phyloP scores from a whole-genome alignment of 177 flowering plant species.

The Telopea speciosissima region DNA sequence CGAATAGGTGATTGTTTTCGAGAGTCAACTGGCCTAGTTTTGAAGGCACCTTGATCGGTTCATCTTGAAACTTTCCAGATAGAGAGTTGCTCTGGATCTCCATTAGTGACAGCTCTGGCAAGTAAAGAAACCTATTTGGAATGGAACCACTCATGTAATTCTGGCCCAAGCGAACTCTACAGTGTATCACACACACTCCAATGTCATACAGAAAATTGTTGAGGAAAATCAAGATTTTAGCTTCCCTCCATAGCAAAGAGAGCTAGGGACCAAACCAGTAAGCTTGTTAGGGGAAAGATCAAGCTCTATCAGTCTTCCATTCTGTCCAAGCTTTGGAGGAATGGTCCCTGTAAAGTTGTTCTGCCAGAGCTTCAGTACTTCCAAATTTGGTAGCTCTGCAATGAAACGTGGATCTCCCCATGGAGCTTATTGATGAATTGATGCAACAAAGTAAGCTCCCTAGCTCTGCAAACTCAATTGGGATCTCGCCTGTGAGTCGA shows the following conservation, averaged over 20 bases:
- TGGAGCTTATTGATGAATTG: conserved; percentile 59
- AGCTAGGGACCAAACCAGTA: conserved; percentile 52
- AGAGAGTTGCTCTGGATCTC: conserved; percentile 63
- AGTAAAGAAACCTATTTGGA: conserved; percentile 49
- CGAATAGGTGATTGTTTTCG: conserved; percentile 51
- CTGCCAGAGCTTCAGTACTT: conserved; percentile 57
- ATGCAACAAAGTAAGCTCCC: conserved; percentile 40
- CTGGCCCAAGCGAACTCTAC: conserved; percentile 51
- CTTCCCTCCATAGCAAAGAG: conserved; percentile 49
- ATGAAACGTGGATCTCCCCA: conserved; percentile 51
- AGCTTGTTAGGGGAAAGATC: conserved; percentile 76
- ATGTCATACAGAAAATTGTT: conserved; percentile 58
- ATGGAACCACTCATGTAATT: conserved; percentile 55
- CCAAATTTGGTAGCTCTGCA: conserved; percentile 55
- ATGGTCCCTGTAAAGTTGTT: conserved; percentile 72
- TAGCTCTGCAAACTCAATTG: conserved; percentile 44
- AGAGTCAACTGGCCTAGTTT: conserved; percentile 47
- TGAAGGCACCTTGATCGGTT: conserved; percentile 22
- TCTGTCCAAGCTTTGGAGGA: conserved; percentile 58
- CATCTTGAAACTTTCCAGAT: conserved; percentile 34
- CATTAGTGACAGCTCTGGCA: conserved; percentile 50
- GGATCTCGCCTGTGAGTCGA: conserved; percentile 57
- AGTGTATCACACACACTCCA: conserved; percentile 46
- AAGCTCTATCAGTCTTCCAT: conserved; percentile 39
- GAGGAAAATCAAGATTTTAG: conserved; percentile 47